Evolutionary conservation across 805 yeast species (phyloP), one percentile per base, ranked within the genome.

Genomic region (Candida peoriensis): DNA sequence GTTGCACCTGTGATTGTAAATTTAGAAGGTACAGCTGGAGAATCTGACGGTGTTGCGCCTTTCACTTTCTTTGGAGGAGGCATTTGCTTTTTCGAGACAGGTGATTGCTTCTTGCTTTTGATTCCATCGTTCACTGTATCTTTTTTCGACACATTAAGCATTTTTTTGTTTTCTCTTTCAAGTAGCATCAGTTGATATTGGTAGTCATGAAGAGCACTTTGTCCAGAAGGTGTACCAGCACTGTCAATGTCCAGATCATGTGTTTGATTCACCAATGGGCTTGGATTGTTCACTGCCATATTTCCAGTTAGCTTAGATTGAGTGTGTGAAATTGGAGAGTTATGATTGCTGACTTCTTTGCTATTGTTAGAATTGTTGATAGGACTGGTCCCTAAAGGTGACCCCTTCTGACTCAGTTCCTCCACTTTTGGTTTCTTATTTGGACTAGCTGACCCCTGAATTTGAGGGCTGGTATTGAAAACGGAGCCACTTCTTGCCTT

Each of bases 181-280:
- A 86, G 61, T 35, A 81, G 54, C 72, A 82, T 72, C 45, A 84
- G 62, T 57, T 84, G 90, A 66, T 76, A 78, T 55, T 85, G 94
- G 56, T 86, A 85, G 52, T 85, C 94, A 48, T 81, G 85, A 25
- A 85, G 61, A 2, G 90, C 89, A 48, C 42, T 46, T 15, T 50
- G 41, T 6, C 54, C 46, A 16, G 49, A 24, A 5, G 36, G 11
- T 4, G 32, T 20, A n/a, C 32, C 19, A 20, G 23, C 7, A 5
- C 57, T 41, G 28, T 41, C 38, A 23, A 22, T 13, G 8, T 37
- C 41, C 15, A 25, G 33, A 50, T 36, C 36, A 16, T 28, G 52
- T 38, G 28, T 43, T 15, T 42, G 41, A 17, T 34, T 36, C 8
- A 31, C 37, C n/a, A 33, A 30, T 32, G 42, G 58, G 31, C 56